Base-by-base conservation (phyloP, 2,329 filamentous ascomycete genomes). In the Neonectria sp. region DNA sequence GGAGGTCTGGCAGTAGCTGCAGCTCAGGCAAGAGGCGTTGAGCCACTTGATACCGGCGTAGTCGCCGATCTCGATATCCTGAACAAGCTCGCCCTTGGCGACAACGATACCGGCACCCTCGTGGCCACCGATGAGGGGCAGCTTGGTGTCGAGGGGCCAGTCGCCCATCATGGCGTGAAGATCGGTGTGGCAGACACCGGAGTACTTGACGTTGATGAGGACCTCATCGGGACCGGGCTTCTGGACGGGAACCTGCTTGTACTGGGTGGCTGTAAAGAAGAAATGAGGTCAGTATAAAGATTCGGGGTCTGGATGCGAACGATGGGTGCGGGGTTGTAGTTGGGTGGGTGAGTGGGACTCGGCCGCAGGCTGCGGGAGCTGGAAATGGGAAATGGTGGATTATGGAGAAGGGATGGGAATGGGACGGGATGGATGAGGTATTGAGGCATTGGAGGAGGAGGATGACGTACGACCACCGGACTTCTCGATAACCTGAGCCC, bases 21-120 rank as follows among this genome's bases (percentile, higher is more conserved):
- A 98, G 71, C 86, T 82, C 69, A 97, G 86, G 82, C 95, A 98
- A 53, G 92, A 92, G 71, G 94, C 93, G 82, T 97, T 96, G 78
- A 98, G 86, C 95, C 95, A 98, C 86, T 94, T 97, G 82, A 98
- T 89, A 79, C 95, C 95, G 68, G 91, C 95, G 76, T 94, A 86
- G 78, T 97, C 94, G 74, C 95, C 95, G 75, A 97, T 86, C 79
- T 94, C 84, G 68, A 97, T 84, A 75, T 96, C 93, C 3, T 87
- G 83, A 71, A 96, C 94, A 40, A 97, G 88, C 21, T 92, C 86
- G 75, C 95, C 95, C 70, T 88, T 88, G 58, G 93, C 91, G 37
- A 98, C 95, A 43, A 97, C 93, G 57, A 95, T 82, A 79, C 95
- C 95, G 31, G 94, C 94, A 76, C 95, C 89, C 78, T 91, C 89